Percentiles rank a stretch among this genome's conserved stretches.
phyloP scores from a whole-genome alignment of 192 early-diverging fungal genomes.

The Backusella circina region DNA sequence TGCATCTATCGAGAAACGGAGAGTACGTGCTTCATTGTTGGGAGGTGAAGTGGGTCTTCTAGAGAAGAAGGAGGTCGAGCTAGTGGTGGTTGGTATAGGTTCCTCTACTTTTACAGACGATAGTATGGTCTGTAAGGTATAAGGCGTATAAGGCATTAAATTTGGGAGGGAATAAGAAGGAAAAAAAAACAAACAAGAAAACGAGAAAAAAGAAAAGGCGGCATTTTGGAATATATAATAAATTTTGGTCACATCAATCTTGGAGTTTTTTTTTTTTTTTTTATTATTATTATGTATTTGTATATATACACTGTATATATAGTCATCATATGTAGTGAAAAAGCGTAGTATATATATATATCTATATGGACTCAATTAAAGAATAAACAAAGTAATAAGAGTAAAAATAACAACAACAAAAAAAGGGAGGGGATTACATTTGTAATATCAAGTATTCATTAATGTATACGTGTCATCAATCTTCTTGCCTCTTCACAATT shows the following conservation, averaged over 20 bases:
- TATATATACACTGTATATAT: too few species aligned
- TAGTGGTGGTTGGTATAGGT: conserved; percentile 10
- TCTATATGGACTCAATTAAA: too few species aligned
- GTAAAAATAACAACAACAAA: too few species aligned
- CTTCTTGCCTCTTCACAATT: conserved; percentile 66
- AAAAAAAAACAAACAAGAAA: not conserved
- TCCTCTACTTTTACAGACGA: conserved; percentile 38
- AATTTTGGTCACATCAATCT: too few species aligned
- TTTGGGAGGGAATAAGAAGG: not conserved
- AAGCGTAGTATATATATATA: too few species aligned
- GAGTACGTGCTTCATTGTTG: conserved; percentile 10
- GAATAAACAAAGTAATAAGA: too few species aligned
- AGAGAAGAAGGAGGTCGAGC: conserved; percentile 17
- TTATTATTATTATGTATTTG: too few species aligned
- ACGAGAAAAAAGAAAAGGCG: not conserved
- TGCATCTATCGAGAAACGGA: conserved; percentile 36
- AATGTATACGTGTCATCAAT: conserved; percentile 1
- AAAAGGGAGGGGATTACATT: too few species aligned
- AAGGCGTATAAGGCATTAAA: conserved; percentile 41
- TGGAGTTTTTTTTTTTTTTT: too few species aligned
- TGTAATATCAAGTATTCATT: too few species aligned
- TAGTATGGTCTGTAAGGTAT: conserved; percentile 49
- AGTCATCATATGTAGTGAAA: too few species aligned
- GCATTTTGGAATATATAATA: not conserved
- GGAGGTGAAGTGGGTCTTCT: conserved; percentile 25